phyloP scores from a whole-genome alignment of 495 filamentous ascomycete species.

The Aspergillus bertholletiae region DNA sequence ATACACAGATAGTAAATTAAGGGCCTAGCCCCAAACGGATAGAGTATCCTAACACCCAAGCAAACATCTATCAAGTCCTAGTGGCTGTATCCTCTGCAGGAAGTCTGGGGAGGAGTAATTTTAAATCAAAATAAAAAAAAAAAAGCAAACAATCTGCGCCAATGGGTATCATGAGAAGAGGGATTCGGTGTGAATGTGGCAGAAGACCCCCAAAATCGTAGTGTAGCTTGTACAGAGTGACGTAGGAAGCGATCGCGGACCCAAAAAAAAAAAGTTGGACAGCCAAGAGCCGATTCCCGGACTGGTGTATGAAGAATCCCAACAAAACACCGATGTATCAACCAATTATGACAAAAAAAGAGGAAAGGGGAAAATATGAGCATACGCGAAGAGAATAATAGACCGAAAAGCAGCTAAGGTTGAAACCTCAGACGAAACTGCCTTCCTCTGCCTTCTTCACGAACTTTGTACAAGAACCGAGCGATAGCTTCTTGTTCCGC shows the following conservation, averaged over 20 bases:
- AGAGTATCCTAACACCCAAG: not conserved
- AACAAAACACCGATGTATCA: not conserved
- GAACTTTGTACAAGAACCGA: constrained; percentile 79
- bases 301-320: not conserved
- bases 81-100: not conserved
- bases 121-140: constrained; percentile 1
- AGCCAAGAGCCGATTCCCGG: not conserved
- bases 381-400: constrained; percentile 1
- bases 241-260: not conserved
- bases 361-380: constrained; percentile 2
- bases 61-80: not conserved
- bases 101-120: not conserved
- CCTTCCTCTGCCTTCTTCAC: constrained; percentile 42
- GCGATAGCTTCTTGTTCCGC: constrained; percentile 87
- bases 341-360: not conserved
- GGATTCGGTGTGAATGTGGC: not conserved
- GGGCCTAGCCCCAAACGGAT: not conserved
- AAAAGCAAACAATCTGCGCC: constrained; percentile 4
- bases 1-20: not conserved
- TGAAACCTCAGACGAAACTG: constrained; percentile 46
- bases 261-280: not conserved
- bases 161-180: constrained; percentile 24
- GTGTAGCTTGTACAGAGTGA: not conserved
- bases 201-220: not conserved
- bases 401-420: constrained; percentile 25